These are phyloP conservation scores for Hanseniaspora singularis DNA, from an alignment of 805 yeast genomes.

Conservation along the genomic window DNA sequence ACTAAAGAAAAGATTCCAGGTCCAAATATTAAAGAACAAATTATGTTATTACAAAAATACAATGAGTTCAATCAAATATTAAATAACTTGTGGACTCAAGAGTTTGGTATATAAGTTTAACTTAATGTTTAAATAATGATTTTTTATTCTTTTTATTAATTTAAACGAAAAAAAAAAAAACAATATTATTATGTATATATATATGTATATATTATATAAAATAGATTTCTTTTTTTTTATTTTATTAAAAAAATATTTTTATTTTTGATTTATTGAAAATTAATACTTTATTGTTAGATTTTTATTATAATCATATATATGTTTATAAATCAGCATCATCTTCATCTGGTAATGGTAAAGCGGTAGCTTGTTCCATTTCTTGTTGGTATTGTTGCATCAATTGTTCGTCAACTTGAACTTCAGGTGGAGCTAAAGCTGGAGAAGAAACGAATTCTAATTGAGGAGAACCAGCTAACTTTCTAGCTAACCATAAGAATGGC, in stretches of 20 bases:
- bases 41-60: constrained; percentile 1
- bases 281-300: no score
- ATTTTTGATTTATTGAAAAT: neutral
- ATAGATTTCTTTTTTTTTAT: neutral
- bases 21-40: neutral
- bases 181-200: neutral
- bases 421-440: constrained; percentile 99
- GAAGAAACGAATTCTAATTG: constrained; percentile 97
- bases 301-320: no score
- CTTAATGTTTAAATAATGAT: neutral
- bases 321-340: constrained; percentile 98
- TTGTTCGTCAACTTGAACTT: constrained; percentile 91
- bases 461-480: constrained; percentile 97
- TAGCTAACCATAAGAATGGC: constrained; percentile 99
- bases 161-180: neutral
- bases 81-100: constrained; percentile 7
- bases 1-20: neutral
- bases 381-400: constrained; percentile 97
- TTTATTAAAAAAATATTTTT: neutral
- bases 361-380: constrained; percentile 99
- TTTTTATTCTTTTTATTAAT: no score
- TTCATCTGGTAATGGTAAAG: constrained; percentile 99
- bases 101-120: neutral
- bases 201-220: no score
- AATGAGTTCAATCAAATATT: neutral